A percentile compares a stretch with the other conserved stretches of the same genome.
These are phyloP conservation scores for Platanus orientalis DNA, from an alignment of 164 flowering plant genomes.

Conservation along the genomic window DNA sequence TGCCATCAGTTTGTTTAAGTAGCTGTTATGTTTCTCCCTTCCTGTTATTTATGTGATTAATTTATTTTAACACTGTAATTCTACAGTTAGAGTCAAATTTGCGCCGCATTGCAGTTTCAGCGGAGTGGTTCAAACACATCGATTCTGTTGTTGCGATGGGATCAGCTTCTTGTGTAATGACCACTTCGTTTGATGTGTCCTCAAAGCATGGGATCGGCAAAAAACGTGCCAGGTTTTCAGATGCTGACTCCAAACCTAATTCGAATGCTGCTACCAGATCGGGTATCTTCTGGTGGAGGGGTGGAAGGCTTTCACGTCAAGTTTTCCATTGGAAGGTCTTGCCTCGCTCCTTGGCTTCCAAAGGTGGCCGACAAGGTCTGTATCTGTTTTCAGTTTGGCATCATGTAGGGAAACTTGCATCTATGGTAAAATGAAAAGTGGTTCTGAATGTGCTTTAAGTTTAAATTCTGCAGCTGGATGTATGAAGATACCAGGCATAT, in stretches of 20 bases:
- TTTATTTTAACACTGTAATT: conserved; percentile 11
- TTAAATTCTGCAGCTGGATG: conserved; percentile 71
- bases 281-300: conserved; percentile 86
- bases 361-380: conserved; percentile 89
- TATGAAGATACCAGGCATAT: conserved; percentile 62
- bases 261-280: conserved; percentile 40
- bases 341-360: conserved; percentile 59
- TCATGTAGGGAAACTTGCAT: background rate
- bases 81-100: conserved; percentile 84
- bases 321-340: conserved; percentile 77
- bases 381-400: background rate
- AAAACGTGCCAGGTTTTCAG: conserved; percentile 40
- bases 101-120: conserved; percentile 59
- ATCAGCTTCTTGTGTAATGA: conserved; percentile 63
- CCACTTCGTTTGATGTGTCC: conserved; percentile 39
- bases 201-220: conserved; percentile 47
- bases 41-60: conserved; percentile 1
- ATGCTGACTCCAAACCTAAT: conserved; percentile 31
- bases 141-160: conserved; percentile 67
- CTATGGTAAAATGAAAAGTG: conserved; percentile 19
- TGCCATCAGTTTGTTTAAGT: background rate
- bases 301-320: conserved; percentile 76
- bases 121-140: conserved; percentile 77
- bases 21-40: conserved; percentile 1
- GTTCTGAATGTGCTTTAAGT: conserved; percentile 30